Conservation (phyloP, 2,329 filamentous ascomycete genomes). For the Nemania sp. region DNA sequence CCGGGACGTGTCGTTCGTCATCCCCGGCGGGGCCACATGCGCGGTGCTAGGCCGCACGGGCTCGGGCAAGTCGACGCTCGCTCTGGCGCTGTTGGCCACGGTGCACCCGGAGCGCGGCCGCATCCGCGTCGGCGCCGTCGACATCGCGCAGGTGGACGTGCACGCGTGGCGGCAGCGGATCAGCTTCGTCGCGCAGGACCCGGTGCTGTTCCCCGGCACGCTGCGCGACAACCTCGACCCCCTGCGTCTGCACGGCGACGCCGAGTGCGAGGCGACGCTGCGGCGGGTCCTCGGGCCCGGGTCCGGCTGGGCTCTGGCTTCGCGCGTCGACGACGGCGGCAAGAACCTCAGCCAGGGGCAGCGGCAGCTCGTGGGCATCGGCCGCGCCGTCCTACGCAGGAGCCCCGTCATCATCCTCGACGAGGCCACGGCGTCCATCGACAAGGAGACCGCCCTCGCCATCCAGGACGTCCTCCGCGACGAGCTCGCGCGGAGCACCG, state of each 20-base stretch:
- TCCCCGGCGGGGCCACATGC: slow-evolving; percentile 67
- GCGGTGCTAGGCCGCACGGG: slow-evolving; percentile 81
- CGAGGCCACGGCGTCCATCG: slow-evolving; percentile 68
- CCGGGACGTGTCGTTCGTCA: slow-evolving; percentile 68
- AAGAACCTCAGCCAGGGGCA: slow-evolving; percentile 67
- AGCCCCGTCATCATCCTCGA: slow-evolving; percentile 67
- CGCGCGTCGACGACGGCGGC: slow-evolving; percentile 62
- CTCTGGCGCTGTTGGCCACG: slow-evolving; percentile 61
- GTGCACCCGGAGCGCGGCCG: slow-evolving; percentile 55
- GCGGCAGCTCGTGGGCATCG: slow-evolving; percentile 65
- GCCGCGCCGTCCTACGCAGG: slow-evolving; percentile 61
- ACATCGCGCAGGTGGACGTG: slow-evolving; percentile 59
- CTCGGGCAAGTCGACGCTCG: slow-evolving; percentile 82
- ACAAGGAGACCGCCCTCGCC: slow-evolving; percentile 59
- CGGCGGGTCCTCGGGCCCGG: slow-evolving; percentile 60
- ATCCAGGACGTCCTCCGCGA: slow-evolving; percentile 62
- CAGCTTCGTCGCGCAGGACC: slow-evolving; percentile 68
- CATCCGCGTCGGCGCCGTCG: slow-evolving; percentile 59
- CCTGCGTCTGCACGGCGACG: slow-evolving; percentile 59
- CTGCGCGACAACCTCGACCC: slow-evolving; percentile 71
- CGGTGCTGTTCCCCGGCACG: slow-evolving; percentile 63
- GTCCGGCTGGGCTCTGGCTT: slow-evolving; percentile 52
- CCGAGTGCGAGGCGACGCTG: slow-evolving; percentile 56
- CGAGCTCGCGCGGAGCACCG: slow-evolving; percentile 60
- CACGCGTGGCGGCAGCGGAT: slow-evolving; percentile 60